A percentile compares a stretch with the other conserved stretches of the same genome.
phyloP scores from a whole-genome alignment of 805 yeast species.

The Candida piceae region DNA sequence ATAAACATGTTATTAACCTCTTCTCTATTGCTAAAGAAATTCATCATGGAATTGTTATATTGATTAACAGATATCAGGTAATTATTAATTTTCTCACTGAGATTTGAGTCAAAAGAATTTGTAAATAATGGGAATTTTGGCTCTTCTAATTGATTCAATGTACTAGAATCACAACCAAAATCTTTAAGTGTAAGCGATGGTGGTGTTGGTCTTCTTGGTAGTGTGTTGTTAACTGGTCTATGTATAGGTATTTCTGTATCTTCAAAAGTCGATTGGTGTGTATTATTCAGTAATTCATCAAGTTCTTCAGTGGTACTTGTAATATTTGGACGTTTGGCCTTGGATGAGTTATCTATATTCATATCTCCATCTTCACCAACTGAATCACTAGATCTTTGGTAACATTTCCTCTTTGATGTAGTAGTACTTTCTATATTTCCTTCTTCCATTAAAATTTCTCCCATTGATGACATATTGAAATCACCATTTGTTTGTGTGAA shows the following conservation, averaged over 20 bases:
- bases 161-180: conserved; percentile 13
- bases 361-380: no score
- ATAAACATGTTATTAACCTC: conserved; percentile 11
- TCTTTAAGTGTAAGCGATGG: conserved; percentile 13
- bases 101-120: conserved; percentile 1
- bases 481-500: conserved; percentile 28
- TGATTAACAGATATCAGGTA: conserved; percentile 7
- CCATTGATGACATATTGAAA: conserved; percentile 24
- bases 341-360: neutral
- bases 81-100: conserved; percentile 2
- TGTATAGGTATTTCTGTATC: conserved; percentile 16
- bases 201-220: conserved; percentile 11
- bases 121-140: conserved; percentile 4
- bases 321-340: neutral
- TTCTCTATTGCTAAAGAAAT: conserved; percentile 11
- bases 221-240: conserved; percentile 16
- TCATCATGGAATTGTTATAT: conserved; percentile 10
- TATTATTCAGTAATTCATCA: neutral
- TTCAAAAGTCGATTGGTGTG: conserved; percentile 1
- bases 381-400: no score
- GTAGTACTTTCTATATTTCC: neutral
- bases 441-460: conserved; percentile 12
- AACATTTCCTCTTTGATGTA: no score
- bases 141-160: neutral
- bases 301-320: neutral